Evolutionary conservation across 1,139 yeast genomes (phyloP), one percentile per base, ranked within the genome.

Genomic region (Zygosaccharomyces pseudobailii): DNA sequence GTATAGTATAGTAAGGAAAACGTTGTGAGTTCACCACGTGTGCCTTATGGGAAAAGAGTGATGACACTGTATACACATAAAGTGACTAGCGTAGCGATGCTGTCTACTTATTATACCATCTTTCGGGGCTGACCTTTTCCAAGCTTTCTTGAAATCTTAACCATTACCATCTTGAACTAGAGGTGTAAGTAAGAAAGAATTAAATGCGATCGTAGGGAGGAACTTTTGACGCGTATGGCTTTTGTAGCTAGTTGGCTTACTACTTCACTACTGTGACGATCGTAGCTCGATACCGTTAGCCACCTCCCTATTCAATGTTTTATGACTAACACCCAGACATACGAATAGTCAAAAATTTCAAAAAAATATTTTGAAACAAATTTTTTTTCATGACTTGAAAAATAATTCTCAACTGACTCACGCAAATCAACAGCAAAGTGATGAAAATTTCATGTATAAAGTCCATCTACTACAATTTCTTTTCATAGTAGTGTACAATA

Each of bases 41-140:
- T 31, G 24, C 37, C 42, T 43, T 39, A 21, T 27, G 27, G 35
- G 44, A 35, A 40, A 46, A 48, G 47, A 36, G 67, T 65, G 69
- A 65, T 65, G 69, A 65, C 56, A 65, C 50, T 62, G 62, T 55
- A 51, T 53, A 37, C 61, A 54, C 65, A 62, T 58, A 55, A 55
- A 61, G 67, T 65, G 67, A 61, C 69, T 64, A 65, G 68, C 65
- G 44, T 45, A 53, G 65, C 69, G 51, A 63, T 66, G 69, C 53
- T 61, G 69, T 66, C 63, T 61, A 63, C 67, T 63, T 58, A 54
- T 56, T 61, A 58, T 55, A 63, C 69, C 69, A 66, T 66, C 69
- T 66, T 66, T 66, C 69, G 69, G 69, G 69, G 55, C 69, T 66
- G 69, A 66, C n/a, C 41, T 38, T 38, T 58, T 50, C 48, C 41